A percentile compares a stretch with the other conserved stretches of the same genome.
Conservation (phyloP, 805 yeast genomes). For the Candida glaebosa region DNA sequence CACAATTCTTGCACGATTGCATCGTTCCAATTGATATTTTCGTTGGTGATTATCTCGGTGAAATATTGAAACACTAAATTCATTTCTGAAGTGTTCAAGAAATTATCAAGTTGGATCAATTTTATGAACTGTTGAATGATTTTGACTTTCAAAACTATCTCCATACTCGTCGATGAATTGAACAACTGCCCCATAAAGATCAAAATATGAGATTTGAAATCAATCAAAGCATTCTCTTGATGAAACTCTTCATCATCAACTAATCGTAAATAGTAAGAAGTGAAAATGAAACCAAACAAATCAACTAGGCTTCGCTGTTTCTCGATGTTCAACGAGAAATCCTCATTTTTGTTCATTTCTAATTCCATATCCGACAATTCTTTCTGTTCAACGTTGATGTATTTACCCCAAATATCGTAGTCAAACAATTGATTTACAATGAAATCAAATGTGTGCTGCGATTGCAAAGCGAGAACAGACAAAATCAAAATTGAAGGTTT, state of each 20-base stretch:
- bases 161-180: slow-evolving; percentile 62
- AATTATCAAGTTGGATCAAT: slow-evolving; percentile 47
- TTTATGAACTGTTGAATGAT: slow-evolving; percentile 64
- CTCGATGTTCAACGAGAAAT: slow-evolving; percentile 42
- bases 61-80: slow-evolving; percentile 62
- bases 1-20: slow-evolving; percentile 52
- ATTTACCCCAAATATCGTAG: slow-evolving; percentile 43
- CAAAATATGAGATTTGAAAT: slow-evolving; percentile 63
- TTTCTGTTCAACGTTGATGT: slow-evolving; percentile 19
- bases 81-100: slow-evolving; percentile 52
- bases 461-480: slow-evolving; percentile 51
- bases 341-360: slow-evolving; percentile 16
- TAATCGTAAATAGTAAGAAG: slow-evolving; percentile 30
- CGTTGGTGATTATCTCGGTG: slow-evolving; percentile 56
- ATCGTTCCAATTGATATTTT: slow-evolving; percentile 37
- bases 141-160: slow-evolving; percentile 64
- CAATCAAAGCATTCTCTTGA: slow-evolving; percentile 34
- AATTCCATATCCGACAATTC: slow-evolving; percentile 5
- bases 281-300: slow-evolving; percentile 56
- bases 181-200: slow-evolving; percentile 67
- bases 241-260: slow-evolving; percentile 9
- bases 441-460: slow-evolving; percentile 42
- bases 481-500: slow-evolving; percentile 64
- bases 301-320: slow-evolving; percentile 59
- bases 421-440: slow-evolving; percentile 36